Evolutionary conservation across 2,329 filamentous ascomycete species (phyloP), one percentile per base, ranked within the genome.

Genomic region (Sphaerulina vaccinii): DNA sequence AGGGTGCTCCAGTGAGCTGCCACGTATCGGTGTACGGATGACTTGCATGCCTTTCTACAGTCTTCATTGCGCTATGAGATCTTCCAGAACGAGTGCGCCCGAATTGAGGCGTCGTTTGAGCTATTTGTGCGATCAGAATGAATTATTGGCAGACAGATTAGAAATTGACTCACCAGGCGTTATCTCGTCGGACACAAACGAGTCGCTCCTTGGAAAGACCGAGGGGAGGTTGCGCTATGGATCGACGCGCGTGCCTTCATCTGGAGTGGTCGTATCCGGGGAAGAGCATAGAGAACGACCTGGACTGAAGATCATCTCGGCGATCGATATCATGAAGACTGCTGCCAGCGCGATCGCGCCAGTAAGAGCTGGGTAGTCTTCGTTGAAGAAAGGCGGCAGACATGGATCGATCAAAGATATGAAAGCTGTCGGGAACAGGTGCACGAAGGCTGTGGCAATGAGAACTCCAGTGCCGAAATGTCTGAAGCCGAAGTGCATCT

Each of bases 71-170:
- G 27, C 51, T 52, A 18, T 57, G 45, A 13, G 49, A 47, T 22
- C 55, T 35, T 23, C 55, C 55, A 19, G 56, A 58, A 10, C 56
- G 53, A 7, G 56, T 53, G 22, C 53, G 42, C 22, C 56, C 56
- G 27, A 58, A 88, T 86, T 19, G 80, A 82, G 27, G 91, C 90
- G 5, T 95, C 84, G 49, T 97, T 97, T 70, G 93, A 92, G 1
- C 92, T 48, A 23, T 21, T 7, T 3, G 11, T 13, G 15, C 15
- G 10, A 2, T 42, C 10, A 42, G 39, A 42, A 23, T 9, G 18
- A 15, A 27, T 42, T 18, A 21, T n/a, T n/a, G 15, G 11, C 10
- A 6, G 13, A 23, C 3, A 11, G 2, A 5, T 13, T 5, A 27
- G 39, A 16, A 21, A 15, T 4, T 9, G 35, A 24, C 45, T 27